A percentile compares a stretch with the other conserved stretches of the same genome.
Evolutionary conservation across 116 monocot genomes (phyloP).

Genomic region (Iris pallida): DNA sequence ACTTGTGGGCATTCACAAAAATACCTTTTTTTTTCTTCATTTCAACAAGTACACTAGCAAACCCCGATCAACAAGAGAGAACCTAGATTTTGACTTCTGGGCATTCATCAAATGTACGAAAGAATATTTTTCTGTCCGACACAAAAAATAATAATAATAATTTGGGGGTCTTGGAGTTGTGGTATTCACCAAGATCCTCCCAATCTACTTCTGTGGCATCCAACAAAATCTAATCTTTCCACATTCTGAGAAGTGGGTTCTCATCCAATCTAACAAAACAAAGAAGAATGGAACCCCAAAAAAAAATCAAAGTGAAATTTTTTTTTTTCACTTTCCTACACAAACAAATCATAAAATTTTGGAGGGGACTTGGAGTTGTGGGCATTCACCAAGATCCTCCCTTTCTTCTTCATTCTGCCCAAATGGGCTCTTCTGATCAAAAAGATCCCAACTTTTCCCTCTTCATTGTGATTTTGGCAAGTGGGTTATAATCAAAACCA

Average conservation of each 20-base stretch:
- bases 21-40: not conserved
- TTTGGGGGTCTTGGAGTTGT: not conserved
- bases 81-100: not conserved
- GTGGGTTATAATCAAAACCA: not conserved
- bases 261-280: not conserved
- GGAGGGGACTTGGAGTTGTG: too few species aligned
- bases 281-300: not conserved
- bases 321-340: too few species aligned
- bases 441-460: not conserved
- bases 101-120: too few species aligned
- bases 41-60: not conserved
- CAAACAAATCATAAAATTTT: too few species aligned
- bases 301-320: too few species aligned
- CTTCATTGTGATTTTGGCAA: not conserved
- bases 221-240: constrained; percentile 5
- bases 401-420: not conserved
- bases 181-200: not conserved
- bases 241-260: constrained; percentile 7
- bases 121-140: constrained; percentile 1
- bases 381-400: too few species aligned
- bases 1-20: too few species aligned
- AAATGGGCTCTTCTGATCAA: not conserved
- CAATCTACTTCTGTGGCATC: not conserved
- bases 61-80: not conserved
- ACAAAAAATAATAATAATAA: not conserved